Evolutionary conservation across 2,329 filamentous ascomycete genomes (phyloP).

Genomic region (Paramyrothecium roridum): DNA sequence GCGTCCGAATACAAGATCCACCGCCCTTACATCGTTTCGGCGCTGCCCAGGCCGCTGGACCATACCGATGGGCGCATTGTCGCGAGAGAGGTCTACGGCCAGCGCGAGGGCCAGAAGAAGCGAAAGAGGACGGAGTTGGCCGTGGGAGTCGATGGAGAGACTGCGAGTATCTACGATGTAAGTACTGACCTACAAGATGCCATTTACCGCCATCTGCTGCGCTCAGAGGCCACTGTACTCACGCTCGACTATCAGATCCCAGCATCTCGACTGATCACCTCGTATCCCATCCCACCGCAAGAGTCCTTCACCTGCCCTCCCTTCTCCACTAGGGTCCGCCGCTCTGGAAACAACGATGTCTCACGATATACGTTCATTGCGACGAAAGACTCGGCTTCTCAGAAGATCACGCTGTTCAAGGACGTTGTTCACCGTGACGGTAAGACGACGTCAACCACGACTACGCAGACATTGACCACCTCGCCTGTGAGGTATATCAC

Average conservation of each 20-base stretch:
- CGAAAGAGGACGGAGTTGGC: constrained; percentile 61
- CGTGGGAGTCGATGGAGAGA: constrained; percentile 63
- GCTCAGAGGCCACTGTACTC: constrained; percentile 6
- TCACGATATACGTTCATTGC: constrained; percentile 61
- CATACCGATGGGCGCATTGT: constrained; percentile 48
- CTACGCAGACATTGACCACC: constrained; percentile 37
- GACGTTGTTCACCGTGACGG: constrained; percentile 50
- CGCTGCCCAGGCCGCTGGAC: constrained; percentile 57
- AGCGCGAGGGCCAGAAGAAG: constrained; percentile 55
- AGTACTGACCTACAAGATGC: constrained; percentile 15
- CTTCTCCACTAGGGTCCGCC: constrained; percentile 53
- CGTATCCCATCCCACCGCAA: constrained; percentile 64
- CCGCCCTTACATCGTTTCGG: constrained; percentile 60
- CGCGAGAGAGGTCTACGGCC: constrained; percentile 60
- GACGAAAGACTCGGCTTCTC: constrained; percentile 43
- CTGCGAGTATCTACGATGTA: constrained; percentile 64
- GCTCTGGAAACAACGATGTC: constrained; percentile 42
- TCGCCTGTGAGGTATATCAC: constrained; percentile 32
- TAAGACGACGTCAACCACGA: constrained; percentile 49
- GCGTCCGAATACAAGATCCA: constrained; percentile 60
- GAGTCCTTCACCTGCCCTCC: constrained; percentile 61
- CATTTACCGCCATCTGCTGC: too few relatives aligned
- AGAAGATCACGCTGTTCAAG: constrained; percentile 57
- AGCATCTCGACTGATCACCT: constrained; percentile 59
- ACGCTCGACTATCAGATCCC: constrained; percentile 43